Evolutionary conservation across 306 rosid genomes (phyloP).

Genomic region (Myrica gale): DNA sequence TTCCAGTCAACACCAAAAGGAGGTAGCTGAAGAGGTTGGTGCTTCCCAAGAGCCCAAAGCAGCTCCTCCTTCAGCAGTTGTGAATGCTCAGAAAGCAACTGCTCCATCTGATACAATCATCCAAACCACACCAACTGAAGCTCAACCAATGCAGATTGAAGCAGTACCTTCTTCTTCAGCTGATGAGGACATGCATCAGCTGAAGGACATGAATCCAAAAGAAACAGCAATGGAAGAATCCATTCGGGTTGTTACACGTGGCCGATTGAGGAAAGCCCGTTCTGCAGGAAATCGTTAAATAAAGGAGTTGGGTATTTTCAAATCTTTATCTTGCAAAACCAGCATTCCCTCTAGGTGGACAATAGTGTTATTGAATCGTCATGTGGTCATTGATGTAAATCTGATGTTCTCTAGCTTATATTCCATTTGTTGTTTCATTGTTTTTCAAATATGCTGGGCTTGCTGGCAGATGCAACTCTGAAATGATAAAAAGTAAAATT

Average conservation of each 20-base stretch:
- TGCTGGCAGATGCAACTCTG: conserved; percentile 2
- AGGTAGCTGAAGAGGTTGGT: conserved; percentile 48
- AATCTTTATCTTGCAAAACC: conserved; percentile 30
- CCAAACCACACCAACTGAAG: conserved; percentile 35
- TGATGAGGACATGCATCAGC: conserved; percentile 35
- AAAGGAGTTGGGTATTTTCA: conserved; percentile 9
- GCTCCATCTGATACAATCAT: conserved; percentile 33
- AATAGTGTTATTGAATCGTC: conserved; percentile 37
- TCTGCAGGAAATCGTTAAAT: conserved; percentile 40
- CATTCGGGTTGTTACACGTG: conserved; percentile 29
- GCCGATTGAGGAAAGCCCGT: conserved; percentile 43
- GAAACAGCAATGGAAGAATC: conserved; percentile 49
- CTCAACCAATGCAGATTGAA: conserved; percentile 40
- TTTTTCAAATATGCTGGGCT: conserved; percentile 12
- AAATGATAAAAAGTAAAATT: neutral
- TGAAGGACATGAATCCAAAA: conserved; percentile 26
- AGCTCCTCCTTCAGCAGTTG: conserved; percentile 28
- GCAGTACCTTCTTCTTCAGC: conserved; percentile 38
- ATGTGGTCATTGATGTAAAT: conserved; percentile 59
- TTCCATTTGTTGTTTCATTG: conserved; percentile 53
- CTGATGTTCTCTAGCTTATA: conserved; percentile 34
- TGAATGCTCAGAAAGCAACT: conserved; percentile 33
- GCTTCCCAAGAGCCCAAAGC: conserved; percentile 42
- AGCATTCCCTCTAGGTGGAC: conserved; percentile 32
- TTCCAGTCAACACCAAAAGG: conserved; percentile 49